Evolutionary conservation across 2,329 filamentous ascomycete genomes (phyloP), one percentile per base, ranked within the genome.

Genomic region (Xylariaceae sp.): DNA sequence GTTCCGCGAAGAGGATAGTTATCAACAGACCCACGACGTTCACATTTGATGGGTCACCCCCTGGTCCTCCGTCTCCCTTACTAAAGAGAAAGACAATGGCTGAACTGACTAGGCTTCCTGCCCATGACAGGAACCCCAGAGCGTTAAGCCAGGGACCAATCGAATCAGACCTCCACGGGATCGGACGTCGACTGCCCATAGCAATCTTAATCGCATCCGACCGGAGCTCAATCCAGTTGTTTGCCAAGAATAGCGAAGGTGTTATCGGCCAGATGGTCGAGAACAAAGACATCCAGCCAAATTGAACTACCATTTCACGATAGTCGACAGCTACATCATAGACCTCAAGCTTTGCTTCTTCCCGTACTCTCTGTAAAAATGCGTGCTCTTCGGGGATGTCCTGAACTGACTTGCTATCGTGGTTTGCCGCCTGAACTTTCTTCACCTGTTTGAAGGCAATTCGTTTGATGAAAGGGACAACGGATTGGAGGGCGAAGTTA

Each of bases 221-320:
- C 42, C 94, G 88, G 40, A 97, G 81, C 69, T 97, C 94, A 54
- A 99, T 76, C 91, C 92, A 97, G 74, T 97, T 95, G 74, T 97
- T 97, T 71, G 94, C 76, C 9, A 97, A 75, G 74, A 97, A 97
- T 1, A 88, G 92, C 54, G 90, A 79, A 1, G 88, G 86, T 0
- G 92, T 91, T n/a, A 97, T 76, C 0, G 94, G 94, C 94, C 94
- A 99, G 52, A 96, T 85, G 2, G 94, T 88, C 0, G 89, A 94
- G 71, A 97, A 97, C 7, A 97, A 80, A 0, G 88, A 87, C 0
- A 99, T 79, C 69, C 96, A 97, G 32, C 80, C 83, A 63, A 85
- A 87, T 65, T 94, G 89, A 57, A 96, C 83, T 31, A 91, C 83
- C 91, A 96, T 96, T 73, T 99, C 94, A 39, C 94, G 81, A 59